Evolutionary conservation across 1,284 basidiomycete genomes (phyloP), one percentile per base, ranked within the genome.

Genomic region (Ustilago nuda): DNA sequence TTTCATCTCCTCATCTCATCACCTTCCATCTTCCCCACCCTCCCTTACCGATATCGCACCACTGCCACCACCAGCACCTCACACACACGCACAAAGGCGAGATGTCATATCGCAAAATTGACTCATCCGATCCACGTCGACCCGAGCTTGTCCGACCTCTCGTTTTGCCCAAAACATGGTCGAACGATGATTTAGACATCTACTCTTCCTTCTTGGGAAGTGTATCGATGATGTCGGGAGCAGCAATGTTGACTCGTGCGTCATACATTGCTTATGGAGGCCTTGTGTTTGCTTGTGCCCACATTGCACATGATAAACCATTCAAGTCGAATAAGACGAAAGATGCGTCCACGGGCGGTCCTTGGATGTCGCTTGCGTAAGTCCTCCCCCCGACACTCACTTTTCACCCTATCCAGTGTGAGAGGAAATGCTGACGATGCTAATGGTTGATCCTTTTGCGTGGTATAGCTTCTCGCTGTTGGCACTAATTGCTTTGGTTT

Each of bases 291-390:
- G 72, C 77, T 11, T 65, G 66, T 41, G 77, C 77, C 15, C 77
- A 79, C 61, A 66, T 76, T 17, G 73, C 70, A 4, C 73, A 79
- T 52, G 73, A 79, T 57, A 72, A 67, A 37, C 76, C 76, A 0
- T 76, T 72, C 67, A 77, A 77, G 30, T 77, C 75, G 12, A 64
- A 19, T 45, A 71, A 61, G 56, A 77, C 67, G 0, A 56, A 35
- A 23, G 78, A 76, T 4, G 48, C 60, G 0, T 53, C 66, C 0
- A 70, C 76, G 0, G 76, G 74, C 12, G 70, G 76, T 4, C 75
- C 75, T 8, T 67, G 36, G 30, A 73, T 77, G 70, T 64, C 60
- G 4, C 60, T 77, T 8, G 39, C 50, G 70, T 76, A 50, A 50
- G 72, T 71, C 23, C 23, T 27, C 23, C 23, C 23, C 23, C 23